Conservation (phyloP, 2,329 filamentous ascomycete species). For the Epichloe sylvatica region DNA sequence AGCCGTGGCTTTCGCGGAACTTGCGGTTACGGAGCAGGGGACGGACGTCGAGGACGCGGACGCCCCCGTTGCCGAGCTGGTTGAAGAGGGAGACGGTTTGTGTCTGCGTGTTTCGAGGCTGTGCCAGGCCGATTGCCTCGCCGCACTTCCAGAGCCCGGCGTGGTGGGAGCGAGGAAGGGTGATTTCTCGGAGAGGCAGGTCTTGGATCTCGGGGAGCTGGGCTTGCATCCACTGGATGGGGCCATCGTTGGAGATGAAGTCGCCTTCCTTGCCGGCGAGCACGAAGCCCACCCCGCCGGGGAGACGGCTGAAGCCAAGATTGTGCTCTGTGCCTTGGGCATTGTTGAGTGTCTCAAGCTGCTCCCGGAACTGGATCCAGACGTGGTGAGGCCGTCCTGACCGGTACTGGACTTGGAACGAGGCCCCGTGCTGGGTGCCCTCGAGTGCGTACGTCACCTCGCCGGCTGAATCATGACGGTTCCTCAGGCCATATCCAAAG, state of each 20-base stretch:
- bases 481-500: not conserved
- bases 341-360: slow-evolving; percentile 12
- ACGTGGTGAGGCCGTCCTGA: slow-evolving; percentile 3
- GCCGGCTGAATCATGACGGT: slow-evolving; percentile 11
- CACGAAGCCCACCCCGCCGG: slow-evolving; percentile 15
- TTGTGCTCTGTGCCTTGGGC: slow-evolving; percentile 4
- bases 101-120: slow-evolving; percentile 12
- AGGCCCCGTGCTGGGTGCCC: slow-evolving; percentile 14
- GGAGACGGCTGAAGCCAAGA: slow-evolving; percentile 7
- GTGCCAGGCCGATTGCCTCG: slow-evolving; percentile 4
- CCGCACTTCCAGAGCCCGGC: slow-evolving; percentile 13
- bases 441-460: slow-evolving; percentile 18
- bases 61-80: slow-evolving; percentile 16
- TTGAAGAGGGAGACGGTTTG: slow-evolving; percentile 10
- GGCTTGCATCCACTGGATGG: slow-evolving; percentile 18
- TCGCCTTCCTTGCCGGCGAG: slow-evolving; percentile 18
- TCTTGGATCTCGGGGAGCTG: slow-evolving; percentile 14
- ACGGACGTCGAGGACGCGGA: slow-evolving; percentile 18
- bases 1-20: slow-evolving; percentile 12
- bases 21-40: slow-evolving; percentile 4
- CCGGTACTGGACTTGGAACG: slow-evolving; percentile 15
- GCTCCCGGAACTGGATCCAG: slow-evolving; percentile 11
- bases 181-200: slow-evolving; percentile 16
- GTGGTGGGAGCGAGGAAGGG: slow-evolving; percentile 20
- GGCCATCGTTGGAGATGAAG: slow-evolving; percentile 15